Conservation (phyloP, 164 flowering plant genomes). For the Sextonia rubra region DNA sequence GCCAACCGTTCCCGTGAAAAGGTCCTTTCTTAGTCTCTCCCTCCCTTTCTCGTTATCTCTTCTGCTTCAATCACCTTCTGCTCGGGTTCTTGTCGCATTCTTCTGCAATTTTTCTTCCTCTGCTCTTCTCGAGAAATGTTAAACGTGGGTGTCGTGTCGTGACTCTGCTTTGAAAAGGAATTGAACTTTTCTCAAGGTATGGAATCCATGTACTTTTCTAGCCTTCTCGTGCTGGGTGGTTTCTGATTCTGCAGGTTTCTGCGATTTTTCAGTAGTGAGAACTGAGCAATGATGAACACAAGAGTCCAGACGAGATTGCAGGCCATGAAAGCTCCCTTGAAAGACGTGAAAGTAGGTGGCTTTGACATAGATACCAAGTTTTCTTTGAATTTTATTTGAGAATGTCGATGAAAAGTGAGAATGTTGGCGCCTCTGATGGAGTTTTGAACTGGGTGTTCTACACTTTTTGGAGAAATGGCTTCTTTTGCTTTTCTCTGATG, state of each 20-base stretch:
- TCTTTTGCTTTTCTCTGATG: neutral
- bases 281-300: constrained; percentile 37
- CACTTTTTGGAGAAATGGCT: neutral
- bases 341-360: constrained; percentile 43
- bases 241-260: neutral
- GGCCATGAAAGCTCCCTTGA: constrained; percentile 39
- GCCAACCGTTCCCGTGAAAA: neutral
- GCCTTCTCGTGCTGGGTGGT: neutral
- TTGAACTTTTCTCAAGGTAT: constrained; percentile 16
- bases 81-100: neutral
- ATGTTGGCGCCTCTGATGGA: neutral
- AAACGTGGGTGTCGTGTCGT: constrained; percentile 12
- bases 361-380: constrained; percentile 6
- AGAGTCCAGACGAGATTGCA: constrained; percentile 40
- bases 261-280: neutral
- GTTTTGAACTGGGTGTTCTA: neutral
- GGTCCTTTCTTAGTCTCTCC: constrained; percentile 1
- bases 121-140: constrained; percentile 23
- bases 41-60: constrained; percentile 1
- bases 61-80: neutral
- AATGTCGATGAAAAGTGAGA: neutral
- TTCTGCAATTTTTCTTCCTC: constrained; percentile 2
- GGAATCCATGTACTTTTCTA: neutral
- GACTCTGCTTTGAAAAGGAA: constrained; percentile 23
- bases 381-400: constrained; percentile 13